Percentiles rank a stretch among this genome's conserved stretches.
phyloP scores from a whole-genome alignment of 805 yeast genomes.

The Ogataea pilisensis region DNA sequence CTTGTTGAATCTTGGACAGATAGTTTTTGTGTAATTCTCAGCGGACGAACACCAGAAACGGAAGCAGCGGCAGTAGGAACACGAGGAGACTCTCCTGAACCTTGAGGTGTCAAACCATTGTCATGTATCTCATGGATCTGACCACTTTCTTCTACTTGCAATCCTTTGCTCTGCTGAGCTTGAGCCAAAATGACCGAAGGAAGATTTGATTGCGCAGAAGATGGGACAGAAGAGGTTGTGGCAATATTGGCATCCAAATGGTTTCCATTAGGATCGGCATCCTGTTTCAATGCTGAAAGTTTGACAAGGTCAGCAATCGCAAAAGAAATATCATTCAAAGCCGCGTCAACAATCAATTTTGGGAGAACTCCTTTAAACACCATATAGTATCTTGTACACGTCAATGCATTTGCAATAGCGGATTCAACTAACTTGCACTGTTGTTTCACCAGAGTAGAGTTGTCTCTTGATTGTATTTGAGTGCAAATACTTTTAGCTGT shows the following conservation, averaged over 20 bases:
- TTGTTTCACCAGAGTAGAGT: constrained; percentile 22
- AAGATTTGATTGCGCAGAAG: too few species aligned
- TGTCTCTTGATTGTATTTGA: constrained; percentile 31
- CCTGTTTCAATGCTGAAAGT: background rate
- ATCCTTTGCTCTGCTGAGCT: background rate
- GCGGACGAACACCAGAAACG: constrained; percentile 56
- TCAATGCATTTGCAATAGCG: constrained; percentile 68
- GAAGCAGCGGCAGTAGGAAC: constrained; percentile 15
- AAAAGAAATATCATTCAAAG: constrained; percentile 70
- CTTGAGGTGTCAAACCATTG: background rate
- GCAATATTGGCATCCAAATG: background rate
- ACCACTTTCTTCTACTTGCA: background rate
- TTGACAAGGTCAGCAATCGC: constrained; percentile 46
- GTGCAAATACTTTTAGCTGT: constrained; percentile 35
- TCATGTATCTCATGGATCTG: background rate
- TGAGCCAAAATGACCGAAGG: background rate
- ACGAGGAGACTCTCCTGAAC: constrained; percentile 1
- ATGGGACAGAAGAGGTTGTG: too few species aligned
- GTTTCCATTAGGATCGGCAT: background rate
- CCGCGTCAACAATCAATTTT: constrained; percentile 63
- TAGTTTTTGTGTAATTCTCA: constrained; percentile 60
- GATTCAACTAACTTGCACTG: constrained; percentile 51
- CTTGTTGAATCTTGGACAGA: constrained; percentile 14
- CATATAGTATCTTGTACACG: constrained; percentile 72
- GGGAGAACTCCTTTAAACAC: constrained; percentile 65